These are phyloP conservation scores for Tetrahymena thermophila DNA, from an alignment of 73 alveolate species.

Conservation along the genomic window DNA sequence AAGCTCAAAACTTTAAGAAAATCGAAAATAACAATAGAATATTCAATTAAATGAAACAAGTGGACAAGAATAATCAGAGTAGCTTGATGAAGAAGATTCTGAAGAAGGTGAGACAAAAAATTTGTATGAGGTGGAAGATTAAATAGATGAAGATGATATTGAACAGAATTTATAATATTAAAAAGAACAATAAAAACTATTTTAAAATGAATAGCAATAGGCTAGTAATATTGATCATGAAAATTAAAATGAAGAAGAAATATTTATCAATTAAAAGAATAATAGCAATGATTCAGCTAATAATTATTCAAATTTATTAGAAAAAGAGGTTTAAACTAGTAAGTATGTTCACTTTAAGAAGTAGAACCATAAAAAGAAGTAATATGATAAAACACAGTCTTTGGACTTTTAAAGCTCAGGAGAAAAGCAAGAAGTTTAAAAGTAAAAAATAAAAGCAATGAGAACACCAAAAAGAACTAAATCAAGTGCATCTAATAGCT, in stretches of 20 bases:
- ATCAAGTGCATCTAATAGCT: not conserved
- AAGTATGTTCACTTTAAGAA: not conserved
- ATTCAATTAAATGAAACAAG: not conserved
- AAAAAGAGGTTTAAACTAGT: not conserved
- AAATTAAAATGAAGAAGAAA: not conserved
- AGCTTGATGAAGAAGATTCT: not conserved
- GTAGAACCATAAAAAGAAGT: not conserved
- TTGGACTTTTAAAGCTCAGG: not conserved
- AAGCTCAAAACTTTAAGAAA: not conserved
- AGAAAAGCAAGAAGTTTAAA: not conserved
- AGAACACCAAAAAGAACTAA: not conserved
- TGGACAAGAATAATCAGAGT: not conserved
- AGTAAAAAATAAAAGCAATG: not conserved
- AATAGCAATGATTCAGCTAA: not conserved
- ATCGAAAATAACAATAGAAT: not conserved
- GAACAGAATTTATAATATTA: not conserved
- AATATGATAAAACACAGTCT: not conserved
- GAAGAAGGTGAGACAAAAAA: not conserved
- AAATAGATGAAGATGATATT: not conserved
- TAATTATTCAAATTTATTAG: not conserved
- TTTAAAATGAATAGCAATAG: no score
- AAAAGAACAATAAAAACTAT: not conserved
- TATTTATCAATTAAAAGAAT: not conserved
- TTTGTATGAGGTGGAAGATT: not conserved
- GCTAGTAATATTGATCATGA: not conserved